Base-by-base conservation (phyloP, 257 asterid species). In the Schizonepeta tenuifolia region DNA sequence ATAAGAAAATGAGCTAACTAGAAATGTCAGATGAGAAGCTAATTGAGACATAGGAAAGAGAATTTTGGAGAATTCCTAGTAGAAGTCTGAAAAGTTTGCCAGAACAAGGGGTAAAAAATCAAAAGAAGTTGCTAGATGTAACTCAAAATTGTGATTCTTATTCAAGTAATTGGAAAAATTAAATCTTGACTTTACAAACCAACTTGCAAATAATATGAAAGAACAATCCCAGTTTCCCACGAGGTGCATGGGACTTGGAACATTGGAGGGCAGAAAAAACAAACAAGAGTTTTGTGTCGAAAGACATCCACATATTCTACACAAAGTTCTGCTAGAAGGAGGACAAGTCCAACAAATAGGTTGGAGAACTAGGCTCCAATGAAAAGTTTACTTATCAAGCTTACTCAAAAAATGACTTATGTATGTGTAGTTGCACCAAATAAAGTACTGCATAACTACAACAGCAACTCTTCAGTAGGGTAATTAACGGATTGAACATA, bases 301-400 rank as follows among this genome's bases (percentile, higher is more conserved):
- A 70, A 62, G 21, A 38, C 68, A 70, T 7, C 59, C 22, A 43
- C 35, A 63, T 43, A 55, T 35, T 35, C 38, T 35, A 35, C 38
- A 35, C 38, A 35, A 35, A 35, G 40, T 69, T 21, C 15, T 11
- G 46, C 6, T 1, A n/a, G 11, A 28, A 64, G 31, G 53, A 73
- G 31, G 69, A 35, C 69, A 55, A 67, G 15, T 46, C 46, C 35
- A 22, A 46, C 43, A 68, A 75, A 74, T 15, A 18, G 44, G 59
- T 49, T 40, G 66, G 51, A 65, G 15, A 20, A 40, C 15, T n/a
- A 60, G 24, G 44, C 14, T 17, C n/a, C 47, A 40, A 18, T 17
- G n/a, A 33, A 9, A 40, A 31, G 61, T 43, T 20, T 5, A 46
- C 62, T 33, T 31, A 9, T 26, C 78, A 43, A 8, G 44, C 57